A percentile compares a stretch with the other conserved stretches of the same genome.
Conservation (phyloP, 768 basidiomycete genomes). For the Suillus occidentalis region DNA sequence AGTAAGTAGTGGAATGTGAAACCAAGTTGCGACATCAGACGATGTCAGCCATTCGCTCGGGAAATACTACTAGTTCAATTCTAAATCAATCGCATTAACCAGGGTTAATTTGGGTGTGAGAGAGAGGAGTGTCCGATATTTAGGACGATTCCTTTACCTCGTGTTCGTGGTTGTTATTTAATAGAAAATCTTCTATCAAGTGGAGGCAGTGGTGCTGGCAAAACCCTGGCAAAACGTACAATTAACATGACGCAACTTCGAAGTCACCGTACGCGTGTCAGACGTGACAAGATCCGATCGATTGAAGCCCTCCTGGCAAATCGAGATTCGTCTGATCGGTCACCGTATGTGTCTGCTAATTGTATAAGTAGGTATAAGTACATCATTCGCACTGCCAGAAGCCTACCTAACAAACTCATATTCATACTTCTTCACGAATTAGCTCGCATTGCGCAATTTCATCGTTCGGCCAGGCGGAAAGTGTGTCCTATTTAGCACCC, state of each 20-base stretch:
- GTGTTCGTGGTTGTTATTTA: conserved; percentile 4
- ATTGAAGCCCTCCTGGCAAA: not conserved
- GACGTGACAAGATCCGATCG: not conserved
- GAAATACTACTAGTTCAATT: not conserved
- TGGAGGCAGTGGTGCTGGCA: not conserved
- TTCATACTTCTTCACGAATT: not conserved
- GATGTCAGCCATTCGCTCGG: not conserved
- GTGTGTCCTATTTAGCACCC: not conserved
- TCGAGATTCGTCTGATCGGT: conserved; percentile 1
- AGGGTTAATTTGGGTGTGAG: not conserved
- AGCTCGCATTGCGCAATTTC: too few relatives aligned
- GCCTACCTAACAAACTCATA: not conserved
- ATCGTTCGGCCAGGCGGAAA: not conserved
- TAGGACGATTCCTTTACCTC: not conserved
- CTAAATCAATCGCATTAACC: not conserved
- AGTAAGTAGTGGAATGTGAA: not conserved
- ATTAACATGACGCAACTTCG: not conserved
- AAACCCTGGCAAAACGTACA: not conserved
- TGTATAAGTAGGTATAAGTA: not conserved
- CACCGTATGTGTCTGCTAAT: not conserved
- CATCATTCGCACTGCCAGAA: not conserved
- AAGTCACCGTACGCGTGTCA: conserved; percentile 1
- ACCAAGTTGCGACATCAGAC: not conserved
- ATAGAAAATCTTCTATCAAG: not conserved
- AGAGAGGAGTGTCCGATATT: not conserved